Base-by-base conservation (phyloP, 108 stramenopile species). In the Pseudonitzschia multiseries region DNA sequence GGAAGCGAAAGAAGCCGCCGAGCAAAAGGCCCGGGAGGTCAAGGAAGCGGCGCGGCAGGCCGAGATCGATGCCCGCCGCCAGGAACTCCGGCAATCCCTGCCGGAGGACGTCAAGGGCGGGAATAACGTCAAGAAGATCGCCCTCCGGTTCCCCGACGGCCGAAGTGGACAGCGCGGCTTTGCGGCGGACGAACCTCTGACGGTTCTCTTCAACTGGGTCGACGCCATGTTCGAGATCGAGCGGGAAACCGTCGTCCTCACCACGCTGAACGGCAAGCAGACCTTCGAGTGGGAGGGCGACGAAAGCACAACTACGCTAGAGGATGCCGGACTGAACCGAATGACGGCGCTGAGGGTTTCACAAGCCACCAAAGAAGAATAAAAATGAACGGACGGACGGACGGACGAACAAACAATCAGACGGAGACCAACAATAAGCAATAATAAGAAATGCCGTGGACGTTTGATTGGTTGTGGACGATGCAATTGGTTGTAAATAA, bases 191-290 rank as follows among this genome's bases (percentile, higher is more conserved):
- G 77, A 80, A 9, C 57, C 69, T n/a, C 56, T 94, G 67, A 78
- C 69, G 56, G 77, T 77, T 33, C 68, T 94, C 12, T 90, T 91
- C 59, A 86, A 94, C 69, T 94, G 93, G 93, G 87, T 92, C 15
- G 93, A 94, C 73, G 90, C 77, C 4, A 74, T 78, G 66, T 84
- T 78, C 72, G 81, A 86, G 44, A 70, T 89, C 57, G 93, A 92
- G 69, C 77, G 93, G 18, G 93, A 94, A 72, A 90, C 66, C 48
- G 76, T 94, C 14, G 65, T 75, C 8, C 68, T 94, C 64, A 90
- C 82, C 12, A 89, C 89, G 1, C 81, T 92, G 87, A 92, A 91
- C 66, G 93, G 90, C 20, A 70, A 80, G 32, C 76, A 74, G 65
- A 82, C 74, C 24, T 92, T 90, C 84, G 63, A 50, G 24, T 94